phyloP scores from a whole-genome alignment of 768 basidiomycete species.

The Pleurotus sapidus region DNA sequence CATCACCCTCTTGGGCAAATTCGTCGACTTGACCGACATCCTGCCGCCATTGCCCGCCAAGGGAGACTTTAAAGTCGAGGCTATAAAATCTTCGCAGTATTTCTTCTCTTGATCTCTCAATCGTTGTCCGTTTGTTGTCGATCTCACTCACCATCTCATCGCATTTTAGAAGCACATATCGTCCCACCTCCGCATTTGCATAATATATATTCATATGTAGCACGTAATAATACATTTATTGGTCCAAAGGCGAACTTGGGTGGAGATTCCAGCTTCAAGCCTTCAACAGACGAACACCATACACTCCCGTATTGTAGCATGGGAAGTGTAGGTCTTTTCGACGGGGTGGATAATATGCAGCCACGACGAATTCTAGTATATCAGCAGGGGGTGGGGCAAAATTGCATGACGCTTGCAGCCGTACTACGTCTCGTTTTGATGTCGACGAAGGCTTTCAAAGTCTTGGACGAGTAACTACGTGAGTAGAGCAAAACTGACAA shows the following conservation, averaged over 20 bases:
- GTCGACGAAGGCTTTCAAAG: no score
- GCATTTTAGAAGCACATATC: not conserved
- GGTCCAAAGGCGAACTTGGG: not conserved
- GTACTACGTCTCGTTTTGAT: no score
- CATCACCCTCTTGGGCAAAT: slow-evolving; percentile 46
- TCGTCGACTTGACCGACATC: slow-evolving; percentile 70
- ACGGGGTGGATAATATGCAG: no score
- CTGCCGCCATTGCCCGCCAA: slow-evolving; percentile 82
- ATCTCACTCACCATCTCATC: not conserved
- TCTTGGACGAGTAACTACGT: no score
- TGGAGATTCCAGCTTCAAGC: no score
- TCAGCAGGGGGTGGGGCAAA: no score
- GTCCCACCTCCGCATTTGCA: slow-evolving; percentile 5
- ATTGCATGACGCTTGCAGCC: no score
- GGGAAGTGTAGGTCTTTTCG: no score
- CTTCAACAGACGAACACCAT: no score
- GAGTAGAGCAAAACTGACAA: no score
- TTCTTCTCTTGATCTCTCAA: slow-evolving; percentile 81
- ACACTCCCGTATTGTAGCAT: no score
- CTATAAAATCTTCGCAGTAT: slow-evolving; percentile 80
- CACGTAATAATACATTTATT: not conserved
- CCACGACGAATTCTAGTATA: no score
- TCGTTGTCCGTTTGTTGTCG: not conserved
- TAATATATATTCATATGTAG: slow-evolving; percentile 7
- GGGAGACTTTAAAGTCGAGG: slow-evolving; percentile 81